Evolutionary conservation across 2,329 filamentous ascomycete genomes (phyloP).

Genomic region (Colletotrichum trifolii): DNA sequence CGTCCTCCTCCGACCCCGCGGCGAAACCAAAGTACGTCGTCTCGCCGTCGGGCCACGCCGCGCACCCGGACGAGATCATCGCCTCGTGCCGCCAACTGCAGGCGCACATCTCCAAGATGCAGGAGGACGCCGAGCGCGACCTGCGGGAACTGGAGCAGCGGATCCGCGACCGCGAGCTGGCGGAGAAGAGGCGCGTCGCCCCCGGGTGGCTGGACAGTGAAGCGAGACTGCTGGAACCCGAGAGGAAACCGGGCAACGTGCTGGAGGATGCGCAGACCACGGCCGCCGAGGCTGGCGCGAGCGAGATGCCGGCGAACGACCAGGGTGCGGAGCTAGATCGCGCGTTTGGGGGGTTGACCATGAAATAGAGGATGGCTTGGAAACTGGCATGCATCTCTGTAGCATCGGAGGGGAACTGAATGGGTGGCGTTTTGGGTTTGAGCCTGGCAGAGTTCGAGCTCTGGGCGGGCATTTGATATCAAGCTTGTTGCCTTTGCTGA

Average conservation of each 20-base stretch:
- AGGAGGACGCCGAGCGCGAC: slow-evolving; percentile 74
- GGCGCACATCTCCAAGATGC: slow-evolving; percentile 77
- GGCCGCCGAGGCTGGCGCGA: slow-evolving; percentile 43
- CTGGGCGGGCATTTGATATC: no score
- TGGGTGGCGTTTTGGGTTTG: background rate
- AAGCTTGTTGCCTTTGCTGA: no score
- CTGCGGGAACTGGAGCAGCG: slow-evolving; percentile 77
- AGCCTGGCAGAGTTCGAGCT: no score
- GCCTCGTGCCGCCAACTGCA: slow-evolving; percentile 83
- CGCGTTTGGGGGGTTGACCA: slow-evolving; percentile 63
- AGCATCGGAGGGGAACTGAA: background rate
- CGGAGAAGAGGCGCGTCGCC: slow-evolving; percentile 82
- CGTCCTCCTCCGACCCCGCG: slow-evolving; percentile 44
- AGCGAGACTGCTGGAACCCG: slow-evolving; percentile 74
- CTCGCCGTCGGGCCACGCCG: slow-evolving; percentile 81
- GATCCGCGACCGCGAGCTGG: slow-evolving; percentile 73
- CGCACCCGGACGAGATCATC: slow-evolving; percentile 88
- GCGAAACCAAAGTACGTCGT: slow-evolving; percentile 77
- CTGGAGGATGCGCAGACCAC: slow-evolving; percentile 44
- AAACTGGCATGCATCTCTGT: background rate
- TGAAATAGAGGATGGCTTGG: slow-evolving; percentile 37
- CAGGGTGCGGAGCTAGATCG: slow-evolving; percentile 68
- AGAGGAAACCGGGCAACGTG: slow-evolving; percentile 52
- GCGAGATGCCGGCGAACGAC: slow-evolving; percentile 55
- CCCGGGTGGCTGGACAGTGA: slow-evolving; percentile 86